Conservation (phyloP, 805 yeast species). For the Yamadazyma sp. region DNA sequence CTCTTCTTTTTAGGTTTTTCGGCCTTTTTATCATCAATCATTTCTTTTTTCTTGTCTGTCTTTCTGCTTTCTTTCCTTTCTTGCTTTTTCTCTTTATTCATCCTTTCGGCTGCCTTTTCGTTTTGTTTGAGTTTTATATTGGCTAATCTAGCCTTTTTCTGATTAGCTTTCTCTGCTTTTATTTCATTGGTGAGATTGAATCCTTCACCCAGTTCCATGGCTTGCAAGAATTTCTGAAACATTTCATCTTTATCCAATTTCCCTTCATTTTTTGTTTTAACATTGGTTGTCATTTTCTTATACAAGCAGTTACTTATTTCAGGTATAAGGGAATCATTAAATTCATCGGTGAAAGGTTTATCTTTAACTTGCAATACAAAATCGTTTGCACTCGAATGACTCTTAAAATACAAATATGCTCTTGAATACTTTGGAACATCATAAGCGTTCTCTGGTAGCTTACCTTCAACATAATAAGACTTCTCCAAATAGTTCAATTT, state of each 20-base stretch:
- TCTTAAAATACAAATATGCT: constrained; percentile 37
- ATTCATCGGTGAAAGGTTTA: constrained; percentile 23
- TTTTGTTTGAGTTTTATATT: no score
- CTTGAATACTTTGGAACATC: constrained; percentile 40
- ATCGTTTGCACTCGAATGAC: constrained; percentile 19
- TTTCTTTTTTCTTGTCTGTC: constrained; percentile 1
- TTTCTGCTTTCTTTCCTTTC: constrained; percentile 4
- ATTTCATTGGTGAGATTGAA: constrained; percentile 4
- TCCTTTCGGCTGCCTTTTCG: not conserved
- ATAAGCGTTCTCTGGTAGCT: constrained; percentile 36
- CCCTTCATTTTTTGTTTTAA: not conserved
- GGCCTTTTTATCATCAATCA: constrained; percentile 1
- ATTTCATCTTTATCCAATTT: constrained; percentile 7
- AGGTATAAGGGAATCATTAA: constrained; percentile 30
- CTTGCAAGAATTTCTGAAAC: constrained; percentile 6
- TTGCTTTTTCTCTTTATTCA: constrained; percentile 5
- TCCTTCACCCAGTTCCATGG: constrained; percentile 1
- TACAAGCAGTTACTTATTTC: constrained; percentile 29
- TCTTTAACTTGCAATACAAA: constrained; percentile 23
- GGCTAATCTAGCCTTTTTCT: constrained; percentile 2
- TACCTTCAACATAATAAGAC: constrained; percentile 41
- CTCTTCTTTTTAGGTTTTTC: constrained; percentile 1
- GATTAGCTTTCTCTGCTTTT: not conserved
- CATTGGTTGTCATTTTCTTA: constrained; percentile 4
- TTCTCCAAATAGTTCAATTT: constrained; percentile 6